Conservation (phyloP, 2,329 filamentous ascomycete species). For the Metarhizium guizhouense region DNA sequence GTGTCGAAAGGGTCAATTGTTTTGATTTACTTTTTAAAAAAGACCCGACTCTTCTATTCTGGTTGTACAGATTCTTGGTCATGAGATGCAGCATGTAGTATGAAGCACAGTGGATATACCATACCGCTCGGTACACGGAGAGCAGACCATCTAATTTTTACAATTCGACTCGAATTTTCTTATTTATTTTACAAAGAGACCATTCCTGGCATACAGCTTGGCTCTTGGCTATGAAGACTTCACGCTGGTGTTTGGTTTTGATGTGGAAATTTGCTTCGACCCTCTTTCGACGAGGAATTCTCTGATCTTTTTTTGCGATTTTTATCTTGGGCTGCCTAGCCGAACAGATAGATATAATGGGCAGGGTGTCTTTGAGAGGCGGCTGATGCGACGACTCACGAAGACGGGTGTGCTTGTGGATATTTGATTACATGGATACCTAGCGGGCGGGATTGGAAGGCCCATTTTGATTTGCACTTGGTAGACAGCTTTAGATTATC, state of each 20-base stretch:
- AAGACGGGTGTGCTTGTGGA: neutral
- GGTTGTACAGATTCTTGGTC: constrained; percentile 15
- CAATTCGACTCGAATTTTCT: constrained; percentile 17
- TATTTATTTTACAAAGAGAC: neutral
- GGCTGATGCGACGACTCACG: no score
- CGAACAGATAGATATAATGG: no score
- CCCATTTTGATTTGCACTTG: no score
- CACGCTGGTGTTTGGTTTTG: no score
- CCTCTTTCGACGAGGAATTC: no score
- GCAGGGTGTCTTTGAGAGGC: no score
- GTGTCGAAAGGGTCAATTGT: neutral
- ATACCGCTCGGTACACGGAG: constrained; percentile 10
- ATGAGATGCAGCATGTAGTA: constrained; percentile 15
- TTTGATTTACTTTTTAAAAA: no score
- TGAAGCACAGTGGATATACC: constrained; percentile 6
- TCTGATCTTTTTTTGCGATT: no score
- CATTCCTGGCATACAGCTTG: neutral
- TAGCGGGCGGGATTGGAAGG: neutral
- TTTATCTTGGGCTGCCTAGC: no score
- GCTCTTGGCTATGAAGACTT: neutral
- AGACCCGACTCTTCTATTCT: constrained; percentile 11
- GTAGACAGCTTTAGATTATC: no score
- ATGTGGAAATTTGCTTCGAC: no score
- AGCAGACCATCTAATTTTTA: constrained; percentile 22
- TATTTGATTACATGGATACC: neutral